phyloP scores from a whole-genome alignment of 164 flowering plant species.

The Chloranthus sessilifolius region DNA sequence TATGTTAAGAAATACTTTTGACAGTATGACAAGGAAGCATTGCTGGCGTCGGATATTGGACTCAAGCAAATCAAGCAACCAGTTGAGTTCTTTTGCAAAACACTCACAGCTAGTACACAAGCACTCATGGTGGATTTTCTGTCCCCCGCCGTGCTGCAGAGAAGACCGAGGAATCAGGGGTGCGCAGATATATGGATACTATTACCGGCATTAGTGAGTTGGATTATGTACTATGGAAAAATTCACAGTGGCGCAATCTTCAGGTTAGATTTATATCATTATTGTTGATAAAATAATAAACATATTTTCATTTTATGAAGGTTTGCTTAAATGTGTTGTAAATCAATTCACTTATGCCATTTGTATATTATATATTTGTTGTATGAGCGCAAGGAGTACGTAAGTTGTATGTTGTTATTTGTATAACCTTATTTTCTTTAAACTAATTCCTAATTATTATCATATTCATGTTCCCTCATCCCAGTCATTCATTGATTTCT shows the following conservation, averaged over 20 bases:
- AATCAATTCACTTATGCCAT: no score
- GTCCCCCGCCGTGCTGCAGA: conserved; percentile 99
- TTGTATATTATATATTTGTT: no score
- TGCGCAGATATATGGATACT: conserved; percentile 93
- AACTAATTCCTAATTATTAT: no score
- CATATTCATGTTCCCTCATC: no score
- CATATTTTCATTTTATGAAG: no score
- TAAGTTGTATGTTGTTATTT: no score
- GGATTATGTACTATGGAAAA: conserved; percentile 85
- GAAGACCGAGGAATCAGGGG: conserved; percentile 95
- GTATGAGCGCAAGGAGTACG: no score
- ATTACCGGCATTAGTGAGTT: conserved; percentile 81
- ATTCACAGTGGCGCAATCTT: conserved; percentile 91
- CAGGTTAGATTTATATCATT: conserved; percentile 45
- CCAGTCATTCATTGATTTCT: conserved; percentile 10
- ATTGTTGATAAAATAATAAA: no score
- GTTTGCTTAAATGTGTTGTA: no score
- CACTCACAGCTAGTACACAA: conserved; percentile 95
- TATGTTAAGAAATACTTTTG: neutral
- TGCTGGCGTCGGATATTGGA: conserved; percentile 82
- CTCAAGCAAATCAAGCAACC: conserved; percentile 89
- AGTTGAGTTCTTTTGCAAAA: conserved; percentile 88
- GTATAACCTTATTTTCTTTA: no score
- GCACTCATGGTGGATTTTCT: conserved; percentile 98
- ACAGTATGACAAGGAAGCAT: conserved; percentile 82